phyloP scores from a whole-genome alignment of 495 filamentous ascomycete genomes.

The Elasticomyces elasticus region DNA sequence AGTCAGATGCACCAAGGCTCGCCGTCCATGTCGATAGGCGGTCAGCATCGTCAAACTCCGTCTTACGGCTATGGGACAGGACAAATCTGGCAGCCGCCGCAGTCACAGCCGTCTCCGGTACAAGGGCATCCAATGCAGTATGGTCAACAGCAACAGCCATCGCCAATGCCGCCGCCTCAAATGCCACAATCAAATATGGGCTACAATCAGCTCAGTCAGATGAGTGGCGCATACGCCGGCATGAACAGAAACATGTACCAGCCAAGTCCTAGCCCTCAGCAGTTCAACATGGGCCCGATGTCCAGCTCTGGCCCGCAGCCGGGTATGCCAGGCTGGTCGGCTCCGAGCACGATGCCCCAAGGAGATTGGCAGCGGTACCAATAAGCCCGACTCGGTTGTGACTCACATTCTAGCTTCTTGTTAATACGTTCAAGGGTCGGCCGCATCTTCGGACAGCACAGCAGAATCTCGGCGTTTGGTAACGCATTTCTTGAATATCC shows the following conservation, averaged over 20 bases:
- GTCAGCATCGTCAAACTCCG: conserved; percentile 27
- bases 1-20: conserved; percentile 41
- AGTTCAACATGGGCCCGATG: conserved; percentile 18
- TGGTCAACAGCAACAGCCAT: conserved; percentile 33
- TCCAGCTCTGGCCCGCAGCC: conserved; percentile 19
- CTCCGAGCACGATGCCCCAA: conserved; percentile 11
- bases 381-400: neutral
- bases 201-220: conserved; percentile 29
- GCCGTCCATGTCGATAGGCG: conserved; percentile 29
- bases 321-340: conserved; percentile 24
- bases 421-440: no score
- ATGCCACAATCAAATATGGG: conserved; percentile 39
- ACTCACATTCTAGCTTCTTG: neutral
- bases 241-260: conserved; percentile 26
- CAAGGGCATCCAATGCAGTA: conserved; percentile 38
- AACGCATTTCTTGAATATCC: no score
- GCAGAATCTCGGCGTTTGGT: no score
- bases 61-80: conserved; percentile 43
- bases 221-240: conserved; percentile 31
- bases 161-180: conserved; percentile 51
- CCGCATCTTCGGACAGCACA: no score
- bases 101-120: conserved; percentile 47
- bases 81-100: conserved; percentile 40
- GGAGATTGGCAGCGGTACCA: conserved; percentile 22
- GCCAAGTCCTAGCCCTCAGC: conserved; percentile 21